Percentiles rank a stretch among this genome's conserved stretches.
Conservation (phyloP, 768 basidiomycete species). For the Erythrobasidium yunnanense region DNA sequence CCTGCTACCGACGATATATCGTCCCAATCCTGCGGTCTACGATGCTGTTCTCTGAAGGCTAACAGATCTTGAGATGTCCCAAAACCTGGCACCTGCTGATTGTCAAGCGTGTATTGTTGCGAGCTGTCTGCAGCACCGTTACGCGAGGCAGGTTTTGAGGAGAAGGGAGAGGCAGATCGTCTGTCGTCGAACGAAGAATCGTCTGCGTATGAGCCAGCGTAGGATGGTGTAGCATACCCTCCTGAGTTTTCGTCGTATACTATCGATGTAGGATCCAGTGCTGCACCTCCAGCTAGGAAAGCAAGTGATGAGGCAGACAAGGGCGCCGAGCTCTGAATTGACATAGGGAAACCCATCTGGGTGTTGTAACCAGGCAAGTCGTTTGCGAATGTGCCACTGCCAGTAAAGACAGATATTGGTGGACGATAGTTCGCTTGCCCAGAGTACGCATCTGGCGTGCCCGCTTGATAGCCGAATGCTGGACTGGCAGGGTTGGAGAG, state of each 20-base stretch:
- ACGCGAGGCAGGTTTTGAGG: too few species aligned
- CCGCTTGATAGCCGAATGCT: background rate
- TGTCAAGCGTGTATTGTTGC: too few species aligned
- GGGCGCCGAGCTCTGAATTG: background rate
- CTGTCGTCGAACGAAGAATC: constrained; percentile 24
- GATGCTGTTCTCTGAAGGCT: constrained; percentile 10
- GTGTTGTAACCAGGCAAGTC: background rate
- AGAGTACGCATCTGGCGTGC: background rate
- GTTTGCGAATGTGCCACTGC: too few species aligned
- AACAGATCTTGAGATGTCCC: background rate
- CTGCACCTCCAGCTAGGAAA: background rate
- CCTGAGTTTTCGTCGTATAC: constrained; percentile 22
- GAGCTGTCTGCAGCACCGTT: too few species aligned
- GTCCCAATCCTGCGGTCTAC: constrained; percentile 5
- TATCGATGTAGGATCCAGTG: constrained; percentile 20
- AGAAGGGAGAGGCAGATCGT: constrained; percentile 3
- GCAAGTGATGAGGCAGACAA: background rate
- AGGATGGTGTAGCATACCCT: constrained; percentile 18
- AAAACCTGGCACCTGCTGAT: background rate
- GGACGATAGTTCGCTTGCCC: background rate
- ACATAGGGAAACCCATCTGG: background rate
- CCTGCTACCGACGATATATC: background rate
- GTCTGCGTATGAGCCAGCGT: constrained; percentile 24
- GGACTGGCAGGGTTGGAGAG: background rate
- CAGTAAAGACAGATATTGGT: background rate